Conservation (phyloP, 2,329 filamentous ascomycete species). For the Neospermospora avenae region DNA sequence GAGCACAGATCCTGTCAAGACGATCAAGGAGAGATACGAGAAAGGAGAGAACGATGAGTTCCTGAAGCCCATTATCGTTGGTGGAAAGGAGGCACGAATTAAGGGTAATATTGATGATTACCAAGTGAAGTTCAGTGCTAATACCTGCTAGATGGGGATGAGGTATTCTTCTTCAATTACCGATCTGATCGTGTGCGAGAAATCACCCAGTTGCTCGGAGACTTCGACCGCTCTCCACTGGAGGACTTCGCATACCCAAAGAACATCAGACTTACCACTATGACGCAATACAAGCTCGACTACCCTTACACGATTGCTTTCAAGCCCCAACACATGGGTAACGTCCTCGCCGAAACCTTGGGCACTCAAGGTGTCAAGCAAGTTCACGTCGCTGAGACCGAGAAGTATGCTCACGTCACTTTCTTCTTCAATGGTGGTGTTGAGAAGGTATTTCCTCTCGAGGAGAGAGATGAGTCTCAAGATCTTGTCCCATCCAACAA, state of each 20-base stretch:
- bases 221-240: slow-evolving; percentile 83
- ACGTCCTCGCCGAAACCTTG: slow-evolving; percentile 97
- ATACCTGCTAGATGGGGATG: slow-evolving; percentile 68
- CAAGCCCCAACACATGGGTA: slow-evolving; percentile 91
- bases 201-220: slow-evolving; percentile 89
- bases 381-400: slow-evolving; percentile 95
- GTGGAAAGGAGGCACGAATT: slow-evolving; percentile 80
- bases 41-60: slow-evolving; percentile 94
- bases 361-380: slow-evolving; percentile 86
- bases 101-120: slow-evolving; percentile 58
- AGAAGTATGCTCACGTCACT: slow-evolving; percentile 99
- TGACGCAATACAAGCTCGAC: slow-evolving; percentile 97
- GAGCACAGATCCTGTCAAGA: slow-evolving; percentile 78
- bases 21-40: slow-evolving; percentile 83
- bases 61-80: slow-evolving; percentile 94
- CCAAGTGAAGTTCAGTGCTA: slow-evolving; percentile 6
- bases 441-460: slow-evolving; percentile 91
- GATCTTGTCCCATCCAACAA: slow-evolving; percentile 84
- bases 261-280: slow-evolving; percentile 83
- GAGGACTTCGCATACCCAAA: slow-evolving; percentile 94
- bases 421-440: slow-evolving; percentile 99
- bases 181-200: slow-evolving; percentile 96
- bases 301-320: slow-evolving; percentile 93
- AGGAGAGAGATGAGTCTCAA: slow-evolving; percentile 80
- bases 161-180: slow-evolving; percentile 99